Evolutionary conservation across 495 filamentous ascomycete genomes (phyloP).

Genomic region (Aspergillus sparsus): DNA sequence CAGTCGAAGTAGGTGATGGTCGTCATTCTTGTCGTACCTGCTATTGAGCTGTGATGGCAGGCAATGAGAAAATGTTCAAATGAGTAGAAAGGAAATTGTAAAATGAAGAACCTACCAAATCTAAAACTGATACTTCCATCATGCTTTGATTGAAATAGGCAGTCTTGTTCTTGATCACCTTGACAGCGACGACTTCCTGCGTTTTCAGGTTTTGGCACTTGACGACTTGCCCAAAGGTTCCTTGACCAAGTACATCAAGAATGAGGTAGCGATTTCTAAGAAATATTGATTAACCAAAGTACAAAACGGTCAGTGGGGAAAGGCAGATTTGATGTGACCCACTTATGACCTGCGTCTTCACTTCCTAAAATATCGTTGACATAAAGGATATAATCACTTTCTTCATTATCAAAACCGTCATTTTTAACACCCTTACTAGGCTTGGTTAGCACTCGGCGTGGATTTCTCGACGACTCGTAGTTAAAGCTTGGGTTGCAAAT

Average conservation of each 20-base stretch:
- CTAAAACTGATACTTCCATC: slow-evolving; percentile 99
- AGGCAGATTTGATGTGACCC: slow-evolving; percentile 32
- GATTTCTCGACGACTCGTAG: slow-evolving; percentile 99
- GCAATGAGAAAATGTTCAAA: slow-evolving; percentile 28
- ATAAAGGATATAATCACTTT: slow-evolving; percentile 98
- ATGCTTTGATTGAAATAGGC: slow-evolving; percentile 99
- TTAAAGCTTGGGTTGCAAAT: slow-evolving; percentile 99
- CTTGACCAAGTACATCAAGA: slow-evolving; percentile 95
- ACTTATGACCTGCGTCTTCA: slow-evolving; percentile 97
- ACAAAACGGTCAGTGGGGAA: background rate
- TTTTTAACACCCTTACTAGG: slow-evolving; percentile 99
- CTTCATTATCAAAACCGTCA: slow-evolving; percentile 98
- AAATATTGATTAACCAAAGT: background rate
- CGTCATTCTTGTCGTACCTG: slow-evolving; percentile 98
- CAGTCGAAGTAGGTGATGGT: slow-evolving; percentile 92
- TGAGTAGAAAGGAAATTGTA: background rate
- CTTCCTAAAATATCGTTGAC: slow-evolving; percentile 99
- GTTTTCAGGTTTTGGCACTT: slow-evolving; percentile 99
- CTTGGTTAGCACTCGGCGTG: slow-evolving; percentile 95
- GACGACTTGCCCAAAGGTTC: slow-evolving; percentile 99
- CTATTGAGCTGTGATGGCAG: slow-evolving; percentile 74
- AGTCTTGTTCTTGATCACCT: slow-evolving; percentile 98
- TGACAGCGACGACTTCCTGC: slow-evolving; percentile 97
- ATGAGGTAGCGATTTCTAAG: slow-evolving; percentile 96
- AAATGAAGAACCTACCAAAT: slow-evolving; percentile 65